These are phyloP conservation scores for Dioszegia crocea DNA, from an alignment of 768 basidiomycete species.

Conservation along the genomic window DNA sequence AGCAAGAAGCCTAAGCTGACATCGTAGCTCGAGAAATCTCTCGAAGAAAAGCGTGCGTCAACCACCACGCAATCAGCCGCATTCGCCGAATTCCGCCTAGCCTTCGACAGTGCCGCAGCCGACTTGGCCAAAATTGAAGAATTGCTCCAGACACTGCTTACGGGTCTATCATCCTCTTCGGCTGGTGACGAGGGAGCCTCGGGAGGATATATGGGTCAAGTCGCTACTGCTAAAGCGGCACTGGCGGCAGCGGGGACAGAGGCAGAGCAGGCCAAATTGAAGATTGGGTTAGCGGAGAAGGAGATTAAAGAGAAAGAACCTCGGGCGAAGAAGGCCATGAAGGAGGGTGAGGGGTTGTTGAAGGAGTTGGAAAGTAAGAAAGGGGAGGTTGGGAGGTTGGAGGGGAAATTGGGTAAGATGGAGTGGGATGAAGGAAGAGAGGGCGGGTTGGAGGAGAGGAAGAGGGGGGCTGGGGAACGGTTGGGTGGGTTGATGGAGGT, in stretches of 20 bases:
- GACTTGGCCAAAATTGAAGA: constrained; percentile 74
- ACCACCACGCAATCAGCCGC: constrained; percentile 58
- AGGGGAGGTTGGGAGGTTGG: constrained; percentile 56
- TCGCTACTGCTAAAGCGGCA: constrained; percentile 74
- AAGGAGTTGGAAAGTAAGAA: constrained; percentile 59
- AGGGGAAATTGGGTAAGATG: constrained; percentile 57
- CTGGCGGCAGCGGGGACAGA: constrained; percentile 74
- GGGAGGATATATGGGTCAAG: constrained; percentile 94
- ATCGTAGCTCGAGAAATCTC: constrained; percentile 58
- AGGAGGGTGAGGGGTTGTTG: constrained; percentile 72
- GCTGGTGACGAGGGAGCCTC: constrained; percentile 61
- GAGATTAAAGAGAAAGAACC: constrained; percentile 74
- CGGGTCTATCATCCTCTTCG: constrained; percentile 71
- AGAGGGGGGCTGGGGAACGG: constrained; percentile 58
- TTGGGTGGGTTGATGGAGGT: constrained; percentile 64
- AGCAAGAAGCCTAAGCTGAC: constrained; percentile 4
- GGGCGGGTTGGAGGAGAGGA: constrained; percentile 55
- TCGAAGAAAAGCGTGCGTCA: constrained; percentile 61
- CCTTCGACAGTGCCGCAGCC: constrained; percentile 60
- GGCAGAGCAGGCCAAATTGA: constrained; percentile 73
- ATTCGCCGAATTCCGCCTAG: constrained; percentile 65
- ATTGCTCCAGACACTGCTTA: constrained; percentile 89
- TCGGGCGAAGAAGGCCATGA: constrained; percentile 75
- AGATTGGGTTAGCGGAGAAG: constrained; percentile 69
- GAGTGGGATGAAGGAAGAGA: constrained; percentile 79